A percentile compares a stretch with the other conserved stretches of the same genome.
Conservation (phyloP, 352 stramenopile species). For the Phytophthora litchii region DNA sequence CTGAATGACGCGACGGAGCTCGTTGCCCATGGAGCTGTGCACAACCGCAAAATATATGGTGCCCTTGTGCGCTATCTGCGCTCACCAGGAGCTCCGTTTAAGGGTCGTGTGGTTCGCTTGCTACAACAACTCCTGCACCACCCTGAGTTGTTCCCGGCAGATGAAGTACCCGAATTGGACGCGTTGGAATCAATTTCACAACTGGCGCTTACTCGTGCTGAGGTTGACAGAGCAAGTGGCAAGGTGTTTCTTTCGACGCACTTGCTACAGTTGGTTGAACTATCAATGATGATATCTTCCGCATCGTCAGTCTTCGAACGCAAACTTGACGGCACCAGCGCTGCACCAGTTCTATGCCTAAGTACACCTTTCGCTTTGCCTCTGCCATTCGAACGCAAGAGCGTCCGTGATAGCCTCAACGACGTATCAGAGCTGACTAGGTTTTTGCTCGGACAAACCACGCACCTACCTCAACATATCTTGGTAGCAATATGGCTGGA, state of each 20-base stretch:
- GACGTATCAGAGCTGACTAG: constrained; percentile 57
- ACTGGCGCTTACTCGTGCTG: constrained; percentile 62
- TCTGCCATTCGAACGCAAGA: constrained; percentile 46
- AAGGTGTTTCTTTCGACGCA: constrained; percentile 80
- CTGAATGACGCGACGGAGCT: constrained; percentile 78
- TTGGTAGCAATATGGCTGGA: constrained; percentile 80
- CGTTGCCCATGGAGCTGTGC: constrained; percentile 66
- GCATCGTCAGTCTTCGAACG: constrained; percentile 44
- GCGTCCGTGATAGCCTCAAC: constrained; percentile 48
- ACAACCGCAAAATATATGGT: constrained; percentile 83
- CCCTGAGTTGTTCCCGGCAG: constrained; percentile 57
- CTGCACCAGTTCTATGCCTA: neutral
- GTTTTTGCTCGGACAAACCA: constrained; percentile 66
- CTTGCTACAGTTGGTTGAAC: constrained; percentile 78
- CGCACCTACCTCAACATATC: constrained; percentile 55
- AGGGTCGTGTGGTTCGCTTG: constrained; percentile 74
- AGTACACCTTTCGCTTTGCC: constrained; percentile 44
- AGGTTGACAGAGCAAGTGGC: constrained; percentile 57
- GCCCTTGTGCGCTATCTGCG: constrained; percentile 83
- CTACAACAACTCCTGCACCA: constrained; percentile 78
- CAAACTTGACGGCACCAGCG: constrained; percentile 17
- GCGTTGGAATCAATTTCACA: constrained; percentile 66
- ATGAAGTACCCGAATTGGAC: constrained; percentile 66
- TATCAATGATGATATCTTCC: constrained; percentile 64
- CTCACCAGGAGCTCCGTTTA: constrained; percentile 81